Conservation (phyloP, 148 eudicot genomes). For the Amaranthus palmeri region DNA sequence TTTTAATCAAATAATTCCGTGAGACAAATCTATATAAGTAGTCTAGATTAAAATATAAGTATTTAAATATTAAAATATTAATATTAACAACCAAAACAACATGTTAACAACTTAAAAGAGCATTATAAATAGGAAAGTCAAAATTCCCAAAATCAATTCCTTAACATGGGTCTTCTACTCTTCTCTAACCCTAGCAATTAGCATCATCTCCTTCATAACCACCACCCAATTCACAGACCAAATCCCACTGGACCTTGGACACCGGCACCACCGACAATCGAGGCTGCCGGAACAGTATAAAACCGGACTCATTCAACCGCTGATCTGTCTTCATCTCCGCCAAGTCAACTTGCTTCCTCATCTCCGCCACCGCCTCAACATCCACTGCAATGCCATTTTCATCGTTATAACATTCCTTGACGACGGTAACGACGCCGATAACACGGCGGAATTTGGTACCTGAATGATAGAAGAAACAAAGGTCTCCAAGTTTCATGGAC, state of each 20-base stretch:
- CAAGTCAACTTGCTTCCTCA: slow-evolving; percentile 58
- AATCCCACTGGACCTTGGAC: slow-evolving; percentile 48
- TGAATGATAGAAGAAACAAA: slow-evolving; percentile 92
- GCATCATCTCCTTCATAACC: slow-evolving; percentile 50
- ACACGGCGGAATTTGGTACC: slow-evolving; percentile 58
- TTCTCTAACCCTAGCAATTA: too few relatives aligned
- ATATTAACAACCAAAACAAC: too few relatives aligned
- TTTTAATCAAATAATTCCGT: too few relatives aligned
- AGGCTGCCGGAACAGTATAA: slow-evolving; percentile 67
- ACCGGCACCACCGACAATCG: slow-evolving; percentile 82
- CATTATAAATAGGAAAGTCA: too few relatives aligned
- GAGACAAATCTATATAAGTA: too few relatives aligned
- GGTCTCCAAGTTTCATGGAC: slow-evolving; percentile 54
- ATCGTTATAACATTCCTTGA: slow-evolving; percentile 56
- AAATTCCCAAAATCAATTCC: too few relatives aligned
- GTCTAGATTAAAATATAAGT: too few relatives aligned
- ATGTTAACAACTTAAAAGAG: too few relatives aligned
- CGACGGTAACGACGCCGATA: slow-evolving; percentile 76
- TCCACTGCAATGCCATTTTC: slow-evolving; percentile 45
- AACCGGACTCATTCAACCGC: slow-evolving; percentile 42
- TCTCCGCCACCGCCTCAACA: slow-evolving; percentile 86
- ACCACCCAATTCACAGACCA: slow-evolving; percentile 70
- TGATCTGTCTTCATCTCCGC: slow-evolving; percentile 69
- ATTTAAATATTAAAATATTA: too few relatives aligned
- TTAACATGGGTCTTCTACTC: too few relatives aligned